Evolutionary conservation across 1,139 yeast genomes (phyloP).

Genomic region (Pneumocystis sp.): DNA sequence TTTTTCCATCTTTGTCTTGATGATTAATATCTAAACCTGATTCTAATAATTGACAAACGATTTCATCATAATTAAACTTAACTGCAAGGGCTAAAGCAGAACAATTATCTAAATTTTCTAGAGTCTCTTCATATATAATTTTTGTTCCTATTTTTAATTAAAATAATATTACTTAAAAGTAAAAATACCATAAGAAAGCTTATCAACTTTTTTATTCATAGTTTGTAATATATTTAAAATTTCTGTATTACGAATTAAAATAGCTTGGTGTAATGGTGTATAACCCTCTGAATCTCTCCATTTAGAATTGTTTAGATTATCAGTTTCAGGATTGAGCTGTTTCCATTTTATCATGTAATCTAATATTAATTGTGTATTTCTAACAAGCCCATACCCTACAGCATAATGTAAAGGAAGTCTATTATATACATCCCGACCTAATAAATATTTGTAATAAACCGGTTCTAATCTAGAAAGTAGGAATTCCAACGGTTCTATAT

Average conservation of each 20-base stretch:
- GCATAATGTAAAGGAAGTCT: slow-evolving; percentile 87
- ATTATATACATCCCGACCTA: slow-evolving; percentile 56
- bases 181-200: slow-evolving; percentile 31
- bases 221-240: neutral
- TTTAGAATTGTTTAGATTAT: slow-evolving; percentile 43
- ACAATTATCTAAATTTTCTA: neutral
- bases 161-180: neutral
- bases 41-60: slow-evolving; percentile 41
- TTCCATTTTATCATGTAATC: slow-evolving; percentile 38
- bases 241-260: slow-evolving; percentile 63
- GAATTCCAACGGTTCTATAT: slow-evolving; percentile 39
- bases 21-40: slow-evolving; percentile 53
- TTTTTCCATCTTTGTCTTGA: slow-evolving; percentile 53
- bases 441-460: slow-evolving; percentile 38
- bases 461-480: slow-evolving; percentile 40
- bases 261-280: slow-evolving; percentile 73
- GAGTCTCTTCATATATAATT: neutral
- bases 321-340: slow-evolving; percentile 28
- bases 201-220: slow-evolving; percentile 37
- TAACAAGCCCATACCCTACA: slow-evolving; percentile 69
- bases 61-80: slow-evolving; percentile 44
- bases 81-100: slow-evolving; percentile 34
- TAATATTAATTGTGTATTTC: slow-evolving; percentile 44
- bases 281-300: slow-evolving; percentile 81
- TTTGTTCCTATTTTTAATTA: neutral